Base-by-base conservation (phyloP, 108 stramenopile genomes). In the Nitzschia sp. region DNA sequence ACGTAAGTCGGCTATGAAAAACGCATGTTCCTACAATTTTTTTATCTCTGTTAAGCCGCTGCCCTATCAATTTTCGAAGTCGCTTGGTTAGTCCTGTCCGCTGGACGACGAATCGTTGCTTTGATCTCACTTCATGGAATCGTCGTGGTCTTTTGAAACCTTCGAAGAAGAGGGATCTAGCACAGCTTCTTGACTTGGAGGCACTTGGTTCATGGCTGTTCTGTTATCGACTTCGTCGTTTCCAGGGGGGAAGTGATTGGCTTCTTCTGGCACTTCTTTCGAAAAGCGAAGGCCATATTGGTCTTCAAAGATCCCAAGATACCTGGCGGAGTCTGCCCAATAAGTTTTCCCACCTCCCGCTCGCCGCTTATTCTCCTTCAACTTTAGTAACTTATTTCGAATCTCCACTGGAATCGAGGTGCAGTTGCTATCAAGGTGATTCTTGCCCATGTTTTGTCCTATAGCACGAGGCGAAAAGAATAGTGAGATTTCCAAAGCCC, bases 341-440 rank as follows among this genome's bases (percentile, higher is more conserved):
- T 86, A 89, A 23, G 76, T 68, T 63, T 89, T 89, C 48, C 88
- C 70, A 19, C 85, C 83, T 3, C 28, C 36, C 9, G 85, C 83
- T 6, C 75, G 55, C 19, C 66, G 46, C 42, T 79, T 66, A 29
- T 24, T 24, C 34, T 42, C 54, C n/a, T 61, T 30, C 5, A 45
- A 24, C 15, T 17, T n/a, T 5, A 48, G 6, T 24, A 77, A 31
- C 45, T 71, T 23, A 4, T 35, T 11, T 17, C 34, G n/a, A 0
- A 38, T 32, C 24, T 67, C 33, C 8, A n/a, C 1, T 19, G 66
- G 66, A 11, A 67, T 67, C 33, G 27, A 23, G n/a, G 6, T 34
- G 54, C 66, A 67, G 53, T 67, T 15, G 21, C 21, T 24, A 23
- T 26, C 54, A 28, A 67, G 53, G 29, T 67, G 66, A 19, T 67